Evolutionary conservation across 148 eudicot genomes (phyloP), one percentile per base, ranked within the genome.

Genomic region (Pouteria glomerata): DNA sequence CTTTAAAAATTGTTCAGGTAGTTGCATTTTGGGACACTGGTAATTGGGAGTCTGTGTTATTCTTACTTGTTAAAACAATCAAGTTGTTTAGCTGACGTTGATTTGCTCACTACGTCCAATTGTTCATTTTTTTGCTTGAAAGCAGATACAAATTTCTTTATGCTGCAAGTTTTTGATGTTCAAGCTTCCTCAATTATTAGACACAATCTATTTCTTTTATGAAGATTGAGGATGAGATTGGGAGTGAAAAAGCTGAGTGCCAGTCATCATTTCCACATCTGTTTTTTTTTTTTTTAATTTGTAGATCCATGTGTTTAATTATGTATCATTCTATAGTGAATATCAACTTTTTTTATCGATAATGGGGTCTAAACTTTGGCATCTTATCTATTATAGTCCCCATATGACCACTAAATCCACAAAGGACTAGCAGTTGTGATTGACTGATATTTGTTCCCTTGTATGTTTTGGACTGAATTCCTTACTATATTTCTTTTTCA

Each of bases 401-500:
- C 31, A 31, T 7, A 19, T 16, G 35, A 61, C 47, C 33, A 27
- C 44, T 62, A 39, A 51, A 47, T 26, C n/a, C 14, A 37, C 14
- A 37, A 35, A 16, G 37, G 45, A n/a, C 19, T 8, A 29, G 50
- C 29, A 31, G 57, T 34, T 50, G 35, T 4, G 37, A 29, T 3
- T 30, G 4, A 19, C 3, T 21, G 0, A 6, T 27, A 30, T 61
- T 52, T 63, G 19, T 52, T 57, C 44, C 24, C 37, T 27, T 45
- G 39, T 45, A n/a, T 59, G 7, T 24, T 29, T 39, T 62, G 50
- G 69, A 29, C 34, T 53, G 24, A 48, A 15, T 26, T 63, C 37
- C 26, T 62, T 21, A 11, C 41, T 48, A 6, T n/a, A n/a, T n/a
- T n/a, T 61, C 12, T 47, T 33, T 69, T 42, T 35, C 80, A 94